Conservation (phyloP, 1,139 yeast species). For the Yamadazyma epiphylla region DNA sequence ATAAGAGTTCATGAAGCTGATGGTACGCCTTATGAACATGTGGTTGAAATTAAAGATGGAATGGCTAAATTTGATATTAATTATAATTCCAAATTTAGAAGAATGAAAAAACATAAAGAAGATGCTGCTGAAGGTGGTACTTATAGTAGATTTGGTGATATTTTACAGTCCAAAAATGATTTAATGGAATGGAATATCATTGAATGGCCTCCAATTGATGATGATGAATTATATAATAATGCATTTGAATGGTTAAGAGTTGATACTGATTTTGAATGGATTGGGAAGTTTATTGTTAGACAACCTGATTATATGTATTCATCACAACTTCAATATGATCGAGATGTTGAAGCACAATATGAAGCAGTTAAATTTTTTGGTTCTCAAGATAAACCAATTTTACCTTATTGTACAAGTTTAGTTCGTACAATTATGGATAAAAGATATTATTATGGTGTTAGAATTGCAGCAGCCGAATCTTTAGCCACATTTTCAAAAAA, state of each 20-base stretch:
- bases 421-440: conserved; percentile 79
- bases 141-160: conserved; percentile 74
- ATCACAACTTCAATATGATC: conserved; percentile 87
- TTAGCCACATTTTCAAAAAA: conserved; percentile 64
- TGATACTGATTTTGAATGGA: conserved; percentile 98
- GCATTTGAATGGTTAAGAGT: conserved; percentile 98
- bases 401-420: conserved; percentile 72
- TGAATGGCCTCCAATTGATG: conserved; percentile 73
- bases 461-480: conserved; percentile 84
- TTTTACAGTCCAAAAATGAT: conserved; percentile 58
- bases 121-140: conserved; percentile 38
- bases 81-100: conserved; percentile 86
- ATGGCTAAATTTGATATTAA: conserved; percentile 88
- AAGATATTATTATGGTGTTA: conserved; percentile 83
- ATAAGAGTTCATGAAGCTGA: conserved; percentile 96
- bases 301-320: conserved; percentile 96
- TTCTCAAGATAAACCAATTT: conserved; percentile 50
- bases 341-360: conserved; percentile 93
- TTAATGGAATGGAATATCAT: conserved; percentile 67
- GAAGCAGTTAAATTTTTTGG: conserved; percentile 80
- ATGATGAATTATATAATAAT: conserved; percentile 60
- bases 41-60: conserved; percentile 83
- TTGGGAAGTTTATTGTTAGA: conserved; percentile 71
- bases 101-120: conserved; percentile 55
- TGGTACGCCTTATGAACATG: conserved; percentile 99